phyloP scores from a whole-genome alignment of 192 early-diverging fungal species.

The Cladochytrium replicatum region DNA sequence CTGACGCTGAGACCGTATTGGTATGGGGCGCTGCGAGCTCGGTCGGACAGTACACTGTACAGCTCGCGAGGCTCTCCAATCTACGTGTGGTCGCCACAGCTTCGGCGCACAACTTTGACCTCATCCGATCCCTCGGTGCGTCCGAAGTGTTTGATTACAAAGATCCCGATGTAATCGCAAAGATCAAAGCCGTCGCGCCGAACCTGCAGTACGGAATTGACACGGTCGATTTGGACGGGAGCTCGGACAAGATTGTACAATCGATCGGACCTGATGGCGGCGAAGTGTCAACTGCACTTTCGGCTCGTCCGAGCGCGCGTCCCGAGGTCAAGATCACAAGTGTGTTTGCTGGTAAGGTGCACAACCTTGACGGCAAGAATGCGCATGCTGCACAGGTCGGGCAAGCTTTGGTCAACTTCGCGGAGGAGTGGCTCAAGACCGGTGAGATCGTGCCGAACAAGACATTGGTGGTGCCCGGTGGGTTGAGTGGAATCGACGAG shows the following conservation, averaged over 20 bases:
- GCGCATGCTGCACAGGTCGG: too few species aligned
- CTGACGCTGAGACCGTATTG: constrained; percentile 8
- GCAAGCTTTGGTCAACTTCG: too few species aligned
- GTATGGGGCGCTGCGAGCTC: constrained; percentile 10
- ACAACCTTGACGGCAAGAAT: too few species aligned
- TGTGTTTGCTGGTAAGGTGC: too few species aligned
- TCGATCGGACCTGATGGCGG: constrained; percentile 5
- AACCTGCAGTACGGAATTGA: constrained; percentile 14
- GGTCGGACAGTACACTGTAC: background rate
- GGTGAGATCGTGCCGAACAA: too few species aligned
- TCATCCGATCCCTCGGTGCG: constrained; percentile 10
- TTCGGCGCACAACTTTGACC: constrained; percentile 17
- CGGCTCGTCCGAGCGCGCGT: background rate
- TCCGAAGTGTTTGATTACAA: constrained; percentile 19
- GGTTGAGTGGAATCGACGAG: too few species aligned
- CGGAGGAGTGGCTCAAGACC: too few species aligned
- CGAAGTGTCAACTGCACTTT: constrained; percentile 1
- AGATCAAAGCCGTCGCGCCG: constrained; percentile 12
- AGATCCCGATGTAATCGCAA: constrained; percentile 9
- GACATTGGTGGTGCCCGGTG: too few species aligned
- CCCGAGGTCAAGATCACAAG: too few species aligned
- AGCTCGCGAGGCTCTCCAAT: constrained; percentile 9
- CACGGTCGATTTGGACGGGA: too few species aligned
- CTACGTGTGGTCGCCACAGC: constrained; percentile 11
- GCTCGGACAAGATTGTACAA: constrained; percentile 6